Base-by-base conservation (phyloP, 208 protist species). In the Acanthamoeba triangularis region DNA sequence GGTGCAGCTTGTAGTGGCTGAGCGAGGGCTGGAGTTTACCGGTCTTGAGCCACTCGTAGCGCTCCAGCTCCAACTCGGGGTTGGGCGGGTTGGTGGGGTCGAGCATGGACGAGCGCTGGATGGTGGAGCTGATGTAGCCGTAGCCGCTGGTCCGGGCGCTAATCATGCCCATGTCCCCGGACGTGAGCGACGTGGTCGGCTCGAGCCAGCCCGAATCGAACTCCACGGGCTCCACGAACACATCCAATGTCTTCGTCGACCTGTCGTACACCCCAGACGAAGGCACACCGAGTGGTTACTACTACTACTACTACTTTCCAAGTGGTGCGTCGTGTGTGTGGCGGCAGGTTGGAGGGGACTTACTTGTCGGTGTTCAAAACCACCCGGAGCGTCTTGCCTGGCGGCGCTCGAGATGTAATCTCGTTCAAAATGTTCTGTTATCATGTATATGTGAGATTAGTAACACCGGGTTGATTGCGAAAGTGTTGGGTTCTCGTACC, bases 201-300 rank as follows among this genome's bases (percentile, higher is more conserved):
- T 95, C 94, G 11, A 33, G 54, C 94, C 94, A 95, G 59, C 94
- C 94, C 49, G 20, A 8, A 61, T 95, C 94, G 25, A 78, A 52
- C 25, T 90, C 41, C 0, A 95, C 61, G 74, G 78, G 74, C 61
- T 95, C 94, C 30, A 93, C 94, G 63, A 82, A 95, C 63, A 95
- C 44, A 61, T 82, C 74, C 74, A 93, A 65, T 13, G 63, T 28
- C 54, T 74, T 59, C n/a, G n/a, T 23, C 33, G 61, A 30, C 28
- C 78, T 61, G 76, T 44, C 84, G 61, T 6, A 44, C 41, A 65
- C 1, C 16, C 2, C 59, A 28, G 7, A 63, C 14, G 20, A 65
- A 65, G 25, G 59, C 16, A 65, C 52, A 85, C 28, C n/a, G 61
- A 10, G 61, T 44, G 41, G 41, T 44, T 44, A 44, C 41, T 44